Conservation (phyloP, 228 moss, liverwort and hornwort genomes). For the Sphagnum fallax region DNA sequence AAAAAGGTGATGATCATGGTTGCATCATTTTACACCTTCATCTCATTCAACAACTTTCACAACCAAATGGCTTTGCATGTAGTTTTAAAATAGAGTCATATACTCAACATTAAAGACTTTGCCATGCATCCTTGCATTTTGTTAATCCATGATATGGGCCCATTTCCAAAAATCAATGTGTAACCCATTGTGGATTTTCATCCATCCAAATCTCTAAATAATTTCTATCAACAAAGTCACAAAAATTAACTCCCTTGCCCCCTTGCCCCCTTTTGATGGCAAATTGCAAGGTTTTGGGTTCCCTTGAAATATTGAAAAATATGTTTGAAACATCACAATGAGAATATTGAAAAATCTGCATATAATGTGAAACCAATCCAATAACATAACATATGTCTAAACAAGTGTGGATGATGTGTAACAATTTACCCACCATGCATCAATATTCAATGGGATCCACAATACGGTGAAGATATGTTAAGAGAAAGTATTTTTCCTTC, state of each 20-base stretch:
- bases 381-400: too few species aligned
- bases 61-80: constrained; percentile 1
- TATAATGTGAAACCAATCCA: too few species aligned
- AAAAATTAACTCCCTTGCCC: background rate
- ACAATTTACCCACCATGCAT: too few species aligned
- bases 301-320: too few species aligned
- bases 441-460: too few species aligned
- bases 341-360: too few species aligned
- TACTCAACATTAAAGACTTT: background rate
- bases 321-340: too few species aligned
- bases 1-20: background rate
- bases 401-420: too few species aligned
- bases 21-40: background rate
- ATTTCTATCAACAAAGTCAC: background rate
- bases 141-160: constrained; percentile 1
- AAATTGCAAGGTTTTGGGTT: background rate
- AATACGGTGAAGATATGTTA: too few species aligned
- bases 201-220: constrained; percentile 1
- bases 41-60: background rate
- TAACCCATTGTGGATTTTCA: background rate
- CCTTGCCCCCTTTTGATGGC: background rate
- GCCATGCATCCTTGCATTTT: constrained; percentile 3
- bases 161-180: background rate
- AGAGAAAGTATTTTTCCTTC: too few species aligned
- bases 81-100: background rate